Evolutionary conservation across 768 basidiomycete species (phyloP).

Genomic region (Termitomyces sp.): DNA sequence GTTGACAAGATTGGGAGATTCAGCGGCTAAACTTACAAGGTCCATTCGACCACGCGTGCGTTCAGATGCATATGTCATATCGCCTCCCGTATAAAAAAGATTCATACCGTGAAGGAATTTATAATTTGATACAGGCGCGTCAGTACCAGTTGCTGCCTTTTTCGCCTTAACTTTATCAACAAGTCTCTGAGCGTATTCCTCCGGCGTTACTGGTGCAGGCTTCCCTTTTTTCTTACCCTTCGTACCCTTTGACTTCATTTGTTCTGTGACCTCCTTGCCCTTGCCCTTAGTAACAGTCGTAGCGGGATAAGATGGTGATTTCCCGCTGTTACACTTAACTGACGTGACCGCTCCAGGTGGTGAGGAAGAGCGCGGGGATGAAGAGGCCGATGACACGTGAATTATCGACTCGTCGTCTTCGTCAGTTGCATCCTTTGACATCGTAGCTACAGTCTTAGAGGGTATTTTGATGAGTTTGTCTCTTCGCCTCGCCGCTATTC

Average conservation of each 20-base stretch:
- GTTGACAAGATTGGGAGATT: slow-evolving; percentile 1
- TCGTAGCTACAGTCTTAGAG: slow-evolving; percentile 9
- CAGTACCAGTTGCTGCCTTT: slow-evolving; percentile 17
- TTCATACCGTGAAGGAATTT: slow-evolving; percentile 48
- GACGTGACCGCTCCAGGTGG: slow-evolving; percentile 16
- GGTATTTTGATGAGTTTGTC: slow-evolving; percentile 28
- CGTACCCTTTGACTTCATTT: slow-evolving; percentile 21
- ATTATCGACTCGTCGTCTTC: slow-evolving; percentile 28
- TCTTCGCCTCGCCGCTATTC: slow-evolving; percentile 30
- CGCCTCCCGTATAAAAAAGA: slow-evolving; percentile 60
- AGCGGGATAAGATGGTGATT: neutral
- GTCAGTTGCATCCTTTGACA: slow-evolving; percentile 12
- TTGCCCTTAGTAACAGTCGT: slow-evolving; percentile 2
- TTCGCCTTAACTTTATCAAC: slow-evolving; percentile 40
- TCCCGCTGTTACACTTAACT: slow-evolving; percentile 5
- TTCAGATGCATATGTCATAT: slow-evolving; percentile 49
- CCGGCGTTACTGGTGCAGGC: slow-evolving; percentile 40
- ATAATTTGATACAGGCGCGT: slow-evolving; percentile 8
- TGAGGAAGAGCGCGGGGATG: slow-evolving; percentile 28
- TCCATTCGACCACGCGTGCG: slow-evolving; percentile 58
- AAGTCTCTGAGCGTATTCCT: slow-evolving; percentile 52
- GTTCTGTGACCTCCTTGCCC: slow-evolving; percentile 13
- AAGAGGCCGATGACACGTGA: slow-evolving; percentile 30
- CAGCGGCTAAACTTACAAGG: slow-evolving; percentile 43
- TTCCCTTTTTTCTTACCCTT: slow-evolving; percentile 37